Conservation (phyloP, 352 stramenopile genomes). For the Pythium biforme region DNA sequence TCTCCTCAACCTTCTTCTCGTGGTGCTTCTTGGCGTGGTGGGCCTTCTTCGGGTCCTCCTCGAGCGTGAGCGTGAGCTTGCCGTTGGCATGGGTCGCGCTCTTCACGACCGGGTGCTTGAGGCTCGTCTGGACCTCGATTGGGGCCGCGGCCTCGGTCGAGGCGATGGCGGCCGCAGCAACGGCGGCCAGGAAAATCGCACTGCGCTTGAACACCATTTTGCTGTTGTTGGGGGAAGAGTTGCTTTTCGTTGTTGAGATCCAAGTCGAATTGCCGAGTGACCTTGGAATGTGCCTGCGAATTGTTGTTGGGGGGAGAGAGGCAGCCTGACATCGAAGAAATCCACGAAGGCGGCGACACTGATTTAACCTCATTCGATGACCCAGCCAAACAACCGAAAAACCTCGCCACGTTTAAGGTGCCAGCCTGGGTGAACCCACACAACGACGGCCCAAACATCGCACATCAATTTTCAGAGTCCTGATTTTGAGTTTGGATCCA, state of each 20-base stretch:
- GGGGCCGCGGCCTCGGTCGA: constrained; percentile 11
- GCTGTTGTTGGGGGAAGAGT: neutral
- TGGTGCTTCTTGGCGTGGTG: constrained; percentile 12
- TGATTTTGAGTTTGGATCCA: constrained; percentile 4
- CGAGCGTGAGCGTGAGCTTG: constrained; percentile 15
- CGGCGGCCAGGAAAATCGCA: constrained; percentile 21
- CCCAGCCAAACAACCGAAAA: constrained; percentile 5
- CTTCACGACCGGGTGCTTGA: constrained; percentile 33
- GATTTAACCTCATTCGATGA: constrained; percentile 29
- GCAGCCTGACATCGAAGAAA: constrained; percentile 14
- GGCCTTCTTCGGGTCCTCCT: constrained; percentile 11
- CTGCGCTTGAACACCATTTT: constrained; percentile 33
- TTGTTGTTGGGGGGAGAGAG: constrained; percentile 8
- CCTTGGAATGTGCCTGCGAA: neutral
- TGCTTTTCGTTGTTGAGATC: constrained; percentile 14
- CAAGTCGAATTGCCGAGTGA: constrained; percentile 32
- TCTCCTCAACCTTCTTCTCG: constrained; percentile 9
- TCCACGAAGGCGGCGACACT: constrained; percentile 14
- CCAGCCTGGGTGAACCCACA: constrained; percentile 12
- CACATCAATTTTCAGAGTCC: constrained; percentile 7
- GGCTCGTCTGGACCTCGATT: constrained; percentile 18
- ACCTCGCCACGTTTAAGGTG: constrained; percentile 5
- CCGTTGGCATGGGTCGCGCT: neutral
- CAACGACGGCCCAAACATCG: neutral
- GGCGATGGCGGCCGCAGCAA: constrained; percentile 15